Evolutionary conservation across 495 filamentous ascomycete species (phyloP), one percentile per base, ranked within the genome.

Genomic region (Hypoxylon fuscum): DNA sequence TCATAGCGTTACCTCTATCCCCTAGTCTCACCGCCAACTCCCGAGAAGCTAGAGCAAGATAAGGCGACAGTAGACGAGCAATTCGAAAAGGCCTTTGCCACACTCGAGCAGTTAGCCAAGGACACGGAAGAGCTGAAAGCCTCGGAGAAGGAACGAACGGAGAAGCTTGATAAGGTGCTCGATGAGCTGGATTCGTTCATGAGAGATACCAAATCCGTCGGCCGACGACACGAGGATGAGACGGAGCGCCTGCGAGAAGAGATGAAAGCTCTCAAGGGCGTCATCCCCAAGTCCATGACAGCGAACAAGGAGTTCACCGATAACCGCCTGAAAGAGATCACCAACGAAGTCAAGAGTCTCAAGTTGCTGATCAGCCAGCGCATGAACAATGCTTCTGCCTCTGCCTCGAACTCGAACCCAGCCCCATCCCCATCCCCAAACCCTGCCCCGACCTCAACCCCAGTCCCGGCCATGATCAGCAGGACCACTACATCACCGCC

Each of bases 1-100:
- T 3, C 6, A 27, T 7, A 93, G 86, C 93, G 96, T 56, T 99
- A 98, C 69, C 85, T 99, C 53, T 77, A 87, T 54, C 95, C 95
- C 38, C 79, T 99, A 12, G 92, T 99, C 62, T 87, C 93, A 7
- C 95, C 95, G 1, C 95, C 95, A 0, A 99, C 95, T 0, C 90
- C 93, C 14, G 91, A 93, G 27, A 91, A 96, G 59, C 79, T 99
- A 23, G 92, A 96, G 69, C 87, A 91, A 69, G 95, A 99, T 75
- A 99, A 97, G 78, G 82, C 90, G 38, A 81, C 85, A 41, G 94
- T 99, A 35, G 93, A 98, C 72, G 92, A 89, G 54, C 87, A 92
- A 35, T 98, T 99, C 74, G 87, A 91, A 21, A 89, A 90, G 66
- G 93, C 94, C 8, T 98, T 98, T 74, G 81, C 88, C 15, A 81